These are phyloP conservation scores for Boechera divaricarpa DNA, from an alignment of 345 rosid species.

Conservation along the genomic window DNA sequence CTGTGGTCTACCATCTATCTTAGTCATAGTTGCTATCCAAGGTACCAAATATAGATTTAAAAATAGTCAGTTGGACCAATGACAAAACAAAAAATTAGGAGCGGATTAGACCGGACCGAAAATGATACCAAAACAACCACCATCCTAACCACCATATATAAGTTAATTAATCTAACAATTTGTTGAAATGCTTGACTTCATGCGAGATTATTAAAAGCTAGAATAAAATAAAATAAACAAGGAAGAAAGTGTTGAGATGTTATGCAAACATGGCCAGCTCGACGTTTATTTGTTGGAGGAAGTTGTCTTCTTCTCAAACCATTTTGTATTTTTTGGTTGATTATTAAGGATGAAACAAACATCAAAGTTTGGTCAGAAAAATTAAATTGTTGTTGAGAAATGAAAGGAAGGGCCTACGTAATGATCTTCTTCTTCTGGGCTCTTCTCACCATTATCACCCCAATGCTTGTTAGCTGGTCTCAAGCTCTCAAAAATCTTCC, in stretches of 20 bases:
- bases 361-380: constrained; percentile 16
- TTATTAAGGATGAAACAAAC: constrained; percentile 41
- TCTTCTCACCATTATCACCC: constrained; percentile 79
- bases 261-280: constrained; percentile 51
- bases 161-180: constrained; percentile 22
- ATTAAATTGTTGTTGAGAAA: constrained; percentile 39
- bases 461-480: constrained; percentile 78
- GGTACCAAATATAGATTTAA: constrained; percentile 7
- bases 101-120: constrained; percentile 8
- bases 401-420: constrained; percentile 72
- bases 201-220: constrained; percentile 35
- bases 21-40: background rate
- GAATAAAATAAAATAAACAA: constrained; percentile 16
- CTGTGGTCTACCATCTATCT: background rate
- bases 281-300: constrained; percentile 33
- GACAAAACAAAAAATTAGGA: constrained; percentile 8
- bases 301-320: constrained; percentile 40
- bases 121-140: constrained; percentile 34
- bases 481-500: constrained; percentile 58
- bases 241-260: constrained; percentile 46
- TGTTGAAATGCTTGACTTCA: constrained; percentile 42
- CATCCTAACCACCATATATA: constrained; percentile 40
- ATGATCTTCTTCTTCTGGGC: constrained; percentile 97
- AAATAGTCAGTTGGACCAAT: constrained; percentile 15
- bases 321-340: constrained; percentile 34